Base-by-base conservation (phyloP, 176 grass and related monocot genomes). In the Musa beccarii region DNA sequence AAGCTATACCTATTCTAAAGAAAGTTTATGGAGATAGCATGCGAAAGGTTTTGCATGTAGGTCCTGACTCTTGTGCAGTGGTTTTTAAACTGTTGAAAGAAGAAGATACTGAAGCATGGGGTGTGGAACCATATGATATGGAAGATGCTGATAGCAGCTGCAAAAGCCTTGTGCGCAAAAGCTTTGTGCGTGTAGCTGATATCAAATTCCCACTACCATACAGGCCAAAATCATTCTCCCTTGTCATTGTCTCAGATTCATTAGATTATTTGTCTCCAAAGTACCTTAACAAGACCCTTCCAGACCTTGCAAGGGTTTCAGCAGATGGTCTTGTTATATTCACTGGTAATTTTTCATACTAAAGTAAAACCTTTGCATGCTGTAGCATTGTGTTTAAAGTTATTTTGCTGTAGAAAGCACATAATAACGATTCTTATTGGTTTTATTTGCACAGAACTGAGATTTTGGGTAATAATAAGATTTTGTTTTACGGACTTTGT, bases 211-310 rank as follows among this genome's bases (percentile, higher is more conserved):
- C 86, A 78, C 86, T 99, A 84, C 95, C 95, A 23, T 99, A 99
- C 86, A 89, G 86, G 29, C 81, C 84, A 84, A 81, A 99, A 87
- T 99, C 90, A 74, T 99, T 99, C 84, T 90, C 84, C 79, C 90
- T 99, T 82, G 95, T 99, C 78, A 75, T 99, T 3, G 88, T 99
- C 21, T 99, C 90, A 78, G 95, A 99, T 79, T 88, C 95, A 53
- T 80, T 99, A 74, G 95, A 94, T 89, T 99, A 94, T 66, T 73
- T 99, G 75, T 90, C 95, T 57, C 88, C 84, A 78, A 99, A 76
- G 84, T 99, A 99, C 84, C 86, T 99, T 79, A 99, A 99, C 81
- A 99, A 81, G 81, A 99, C 95, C 16, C 86, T 99, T 81, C 95
- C 88, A 51, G 95, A 99, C 77, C 77, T 94, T 59, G 95, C 91